Conservation (phyloP, 768 basidiomycete genomes). For the Lactarius deliciosus region DNA sequence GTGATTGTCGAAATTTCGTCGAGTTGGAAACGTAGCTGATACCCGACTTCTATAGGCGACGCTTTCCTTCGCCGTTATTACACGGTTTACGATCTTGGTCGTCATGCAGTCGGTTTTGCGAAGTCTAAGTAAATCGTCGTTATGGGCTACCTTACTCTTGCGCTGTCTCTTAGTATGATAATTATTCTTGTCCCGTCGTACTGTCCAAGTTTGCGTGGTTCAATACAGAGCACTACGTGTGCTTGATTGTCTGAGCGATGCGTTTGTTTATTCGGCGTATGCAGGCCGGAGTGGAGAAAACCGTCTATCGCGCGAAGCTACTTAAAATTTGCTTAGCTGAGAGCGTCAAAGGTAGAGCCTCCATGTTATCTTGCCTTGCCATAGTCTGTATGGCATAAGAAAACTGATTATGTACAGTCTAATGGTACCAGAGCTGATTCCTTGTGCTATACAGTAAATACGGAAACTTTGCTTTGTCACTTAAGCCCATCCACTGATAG, state of each 20-base stretch:
- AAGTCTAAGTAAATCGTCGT: conserved; percentile 35
- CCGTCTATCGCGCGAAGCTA: no score
- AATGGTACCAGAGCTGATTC: no score
- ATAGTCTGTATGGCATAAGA: no score
- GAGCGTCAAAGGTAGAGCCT: no score
- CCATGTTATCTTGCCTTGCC: no score
- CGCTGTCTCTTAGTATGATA: background rate
- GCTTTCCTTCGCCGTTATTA: conserved; percentile 90
- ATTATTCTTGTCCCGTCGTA: background rate
- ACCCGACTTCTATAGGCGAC: conserved; percentile 51
- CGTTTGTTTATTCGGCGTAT: background rate
- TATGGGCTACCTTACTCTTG: background rate
- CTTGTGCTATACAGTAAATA: no score
- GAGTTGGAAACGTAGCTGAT: background rate
- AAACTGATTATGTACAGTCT: no score
- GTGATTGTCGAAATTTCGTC: conserved; percentile 24
- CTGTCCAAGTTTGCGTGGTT: background rate
- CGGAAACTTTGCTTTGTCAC: no score
- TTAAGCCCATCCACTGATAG: no score
- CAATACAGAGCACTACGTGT: background rate
- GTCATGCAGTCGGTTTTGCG: conserved; percentile 84
- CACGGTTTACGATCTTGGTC: conserved; percentile 84
- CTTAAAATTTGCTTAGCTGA: no score
- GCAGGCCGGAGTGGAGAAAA: no score
- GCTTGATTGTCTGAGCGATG: background rate